These are phyloP conservation scores for Tylopilus orsonianus DNA, from an alignment of 1,284 basidiomycete species.

Conservation along the genomic window DNA sequence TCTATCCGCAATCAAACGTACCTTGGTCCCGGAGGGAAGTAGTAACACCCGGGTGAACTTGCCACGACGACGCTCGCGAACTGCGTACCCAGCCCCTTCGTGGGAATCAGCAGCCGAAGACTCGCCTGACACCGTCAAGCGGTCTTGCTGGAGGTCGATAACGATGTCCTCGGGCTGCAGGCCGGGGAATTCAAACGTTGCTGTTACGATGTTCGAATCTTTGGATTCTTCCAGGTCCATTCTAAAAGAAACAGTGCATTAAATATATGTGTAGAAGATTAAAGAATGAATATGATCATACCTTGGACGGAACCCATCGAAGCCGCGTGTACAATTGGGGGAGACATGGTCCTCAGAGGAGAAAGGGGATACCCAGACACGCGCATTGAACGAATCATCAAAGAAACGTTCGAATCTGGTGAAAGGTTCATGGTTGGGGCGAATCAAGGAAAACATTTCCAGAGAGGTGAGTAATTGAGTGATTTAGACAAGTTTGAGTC, in stretches of 20 bases:
- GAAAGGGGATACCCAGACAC: constrained; percentile 5
- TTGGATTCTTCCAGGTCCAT: constrained; percentile 44
- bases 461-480: too few species aligned
- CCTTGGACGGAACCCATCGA: constrained; percentile 6
- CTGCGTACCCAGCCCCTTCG: constrained; percentile 36
- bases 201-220: constrained; percentile 37
- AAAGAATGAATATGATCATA: not conserved
- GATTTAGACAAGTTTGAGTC: too few species aligned
- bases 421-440: constrained; percentile 46
- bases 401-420: constrained; percentile 47
- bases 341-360: not conserved
- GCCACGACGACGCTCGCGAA: constrained; percentile 35
- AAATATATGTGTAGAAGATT: rapidly evolving
- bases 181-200: constrained; percentile 44
- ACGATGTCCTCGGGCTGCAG: constrained; percentile 40
- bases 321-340: not conserved
- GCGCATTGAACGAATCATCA: constrained; percentile 40
- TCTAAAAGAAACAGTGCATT: constrained; percentile 22
- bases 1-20: not conserved
- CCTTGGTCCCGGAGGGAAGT: constrained; percentile 9
- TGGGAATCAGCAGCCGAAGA: constrained; percentile 26
- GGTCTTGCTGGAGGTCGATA: constrained; percentile 38
- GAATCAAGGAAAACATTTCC: constrained; percentile 28
- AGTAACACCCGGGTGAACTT: constrained; percentile 5
- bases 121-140: constrained; percentile 39